Evolutionary conservation across 208 protist species (phyloP).

Genomic region (Crithidia fasciculata): DNA sequence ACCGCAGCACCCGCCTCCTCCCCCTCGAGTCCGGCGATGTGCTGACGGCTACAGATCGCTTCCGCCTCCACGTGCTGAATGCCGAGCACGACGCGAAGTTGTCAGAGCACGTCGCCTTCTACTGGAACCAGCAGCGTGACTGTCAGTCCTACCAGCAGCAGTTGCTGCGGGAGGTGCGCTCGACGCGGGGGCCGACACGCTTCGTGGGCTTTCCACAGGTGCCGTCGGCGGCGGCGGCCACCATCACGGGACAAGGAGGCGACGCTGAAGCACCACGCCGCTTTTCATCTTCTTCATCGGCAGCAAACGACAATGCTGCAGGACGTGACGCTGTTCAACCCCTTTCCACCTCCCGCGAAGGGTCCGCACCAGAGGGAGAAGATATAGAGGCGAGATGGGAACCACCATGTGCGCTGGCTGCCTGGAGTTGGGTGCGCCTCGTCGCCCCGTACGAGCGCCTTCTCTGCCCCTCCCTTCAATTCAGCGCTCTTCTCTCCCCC

Average conservation of each 20-base stretch:
- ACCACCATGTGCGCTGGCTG: constrained; percentile 25
- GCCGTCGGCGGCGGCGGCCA: neutral
- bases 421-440: constrained; percentile 38
- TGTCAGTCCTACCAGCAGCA: constrained; percentile 28
- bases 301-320: neutral
- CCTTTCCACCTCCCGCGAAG: too few species aligned
- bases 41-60: constrained; percentile 35
- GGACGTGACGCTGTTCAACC: neutral
- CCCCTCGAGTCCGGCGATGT: constrained; percentile 51
- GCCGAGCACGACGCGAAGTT: constrained; percentile 30
- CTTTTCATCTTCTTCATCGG: neutral
- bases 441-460: constrained; percentile 61
- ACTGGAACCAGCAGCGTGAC: constrained; percentile 36
- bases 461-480: constrained; percentile 64
- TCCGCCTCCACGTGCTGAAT: constrained; percentile 44
- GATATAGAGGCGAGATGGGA: neutral
- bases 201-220: constrained; percentile 55
- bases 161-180: constrained; percentile 51
- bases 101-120: constrained; percentile 51
- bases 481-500: constrained; percentile 55
- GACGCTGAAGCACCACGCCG: neutral
- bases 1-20: constrained; percentile 60
- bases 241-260: neutral
- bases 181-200: constrained; percentile 45
- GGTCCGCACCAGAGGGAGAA: too few species aligned